A percentile compares a stretch with the other conserved stretches of the same genome.
Conservation (phyloP, 2,329 filamentous ascomycete genomes). For the Claviceps citrina region DNA sequence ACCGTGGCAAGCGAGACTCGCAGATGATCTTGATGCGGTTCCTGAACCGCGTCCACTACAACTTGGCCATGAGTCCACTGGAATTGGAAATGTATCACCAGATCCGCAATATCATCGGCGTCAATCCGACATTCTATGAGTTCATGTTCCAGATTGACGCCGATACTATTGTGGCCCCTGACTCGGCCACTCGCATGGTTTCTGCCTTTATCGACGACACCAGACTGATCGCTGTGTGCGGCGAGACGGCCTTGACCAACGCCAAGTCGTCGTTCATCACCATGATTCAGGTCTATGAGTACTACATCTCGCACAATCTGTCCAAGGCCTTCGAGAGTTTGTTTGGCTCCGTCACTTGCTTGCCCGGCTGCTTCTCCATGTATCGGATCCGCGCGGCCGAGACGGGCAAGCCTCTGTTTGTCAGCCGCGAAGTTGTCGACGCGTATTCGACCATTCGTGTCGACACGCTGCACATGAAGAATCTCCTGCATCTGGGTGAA, state of each 20-base stretch:
- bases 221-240: slow-evolving; percentile 81
- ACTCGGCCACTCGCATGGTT: slow-evolving; percentile 85
- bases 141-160: slow-evolving; percentile 94
- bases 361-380: slow-evolving; percentile 98
- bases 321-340: slow-evolving; percentile 94
- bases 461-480: slow-evolving; percentile 98
- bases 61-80: slow-evolving; percentile 84
- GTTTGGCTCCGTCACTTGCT: slow-evolving; percentile 92
- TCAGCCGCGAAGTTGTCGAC: slow-evolving; percentile 81
- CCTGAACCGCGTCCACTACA: slow-evolving; percentile 97
- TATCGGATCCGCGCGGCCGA: slow-evolving; percentile 92
- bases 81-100: slow-evolving; percentile 98
- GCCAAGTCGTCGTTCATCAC: slow-evolving; percentile 86
- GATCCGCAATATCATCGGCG: slow-evolving; percentile 95
- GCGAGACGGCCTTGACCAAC: slow-evolving; percentile 86
- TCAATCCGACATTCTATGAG: slow-evolving; percentile 97
- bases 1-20: slow-evolving; percentile 97
- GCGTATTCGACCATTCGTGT: slow-evolving; percentile 85
- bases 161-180: slow-evolving; percentile 81
- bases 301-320: slow-evolving; percentile 96
- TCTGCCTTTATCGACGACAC: slow-evolving; percentile 84
- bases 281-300: slow-evolving; percentile 99
- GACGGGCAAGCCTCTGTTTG: slow-evolving; percentile 87
- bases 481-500: slow-evolving; percentile 87
- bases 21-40: slow-evolving; percentile 98